These are phyloP conservation scores for Aschersonia sp. DNA, from an alignment of 2,329 filamentous ascomycete species.

Conservation along the genomic window DNA sequence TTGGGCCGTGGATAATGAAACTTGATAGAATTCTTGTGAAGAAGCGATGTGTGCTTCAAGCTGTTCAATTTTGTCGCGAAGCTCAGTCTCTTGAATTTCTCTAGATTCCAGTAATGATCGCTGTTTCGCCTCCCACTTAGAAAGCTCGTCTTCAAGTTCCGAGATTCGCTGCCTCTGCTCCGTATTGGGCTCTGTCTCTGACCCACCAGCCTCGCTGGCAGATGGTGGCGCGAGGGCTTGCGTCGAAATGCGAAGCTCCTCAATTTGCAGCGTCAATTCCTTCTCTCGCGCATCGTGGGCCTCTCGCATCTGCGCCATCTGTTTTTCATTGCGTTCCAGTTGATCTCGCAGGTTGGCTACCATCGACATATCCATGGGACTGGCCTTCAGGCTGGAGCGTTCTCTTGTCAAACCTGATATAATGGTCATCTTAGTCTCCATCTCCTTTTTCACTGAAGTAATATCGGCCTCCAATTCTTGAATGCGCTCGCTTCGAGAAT, in stretches of 20 bases:
- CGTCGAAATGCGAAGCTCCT: constrained; percentile 43
- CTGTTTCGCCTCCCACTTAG: constrained; percentile 65
- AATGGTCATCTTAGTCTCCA: constrained; percentile 92
- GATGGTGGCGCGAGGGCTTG: constrained; percentile 19
- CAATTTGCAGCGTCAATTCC: constrained; percentile 58
- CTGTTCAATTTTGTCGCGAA: constrained; percentile 57
- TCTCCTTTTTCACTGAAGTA: constrained; percentile 74
- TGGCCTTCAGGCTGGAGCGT: constrained; percentile 70
- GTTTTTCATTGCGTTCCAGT: constrained; percentile 71
- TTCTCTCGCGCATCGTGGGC: constrained; percentile 60
- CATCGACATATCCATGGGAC: constrained; percentile 81
- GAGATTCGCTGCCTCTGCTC: constrained; percentile 34
- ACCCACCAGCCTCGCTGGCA: constrained; percentile 5
- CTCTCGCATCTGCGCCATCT: constrained; percentile 61
- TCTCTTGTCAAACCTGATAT: constrained; percentile 90
- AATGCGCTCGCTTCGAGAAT: constrained; percentile 74
- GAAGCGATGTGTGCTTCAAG: constrained; percentile 47
- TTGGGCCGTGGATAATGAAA: constrained; percentile 25
- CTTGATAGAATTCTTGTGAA: constrained; percentile 36
- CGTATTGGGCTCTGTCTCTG: constrained; percentile 10
- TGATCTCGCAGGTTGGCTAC: constrained; percentile 79
- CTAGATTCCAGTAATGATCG: constrained; percentile 54
- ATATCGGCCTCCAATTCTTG: constrained; percentile 81
- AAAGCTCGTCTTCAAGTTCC: constrained; percentile 56
- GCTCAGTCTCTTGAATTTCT: constrained; percentile 55